These are phyloP conservation scores for Pistacia vera DNA, from an alignment of 345 rosid species.

Conservation along the genomic window DNA sequence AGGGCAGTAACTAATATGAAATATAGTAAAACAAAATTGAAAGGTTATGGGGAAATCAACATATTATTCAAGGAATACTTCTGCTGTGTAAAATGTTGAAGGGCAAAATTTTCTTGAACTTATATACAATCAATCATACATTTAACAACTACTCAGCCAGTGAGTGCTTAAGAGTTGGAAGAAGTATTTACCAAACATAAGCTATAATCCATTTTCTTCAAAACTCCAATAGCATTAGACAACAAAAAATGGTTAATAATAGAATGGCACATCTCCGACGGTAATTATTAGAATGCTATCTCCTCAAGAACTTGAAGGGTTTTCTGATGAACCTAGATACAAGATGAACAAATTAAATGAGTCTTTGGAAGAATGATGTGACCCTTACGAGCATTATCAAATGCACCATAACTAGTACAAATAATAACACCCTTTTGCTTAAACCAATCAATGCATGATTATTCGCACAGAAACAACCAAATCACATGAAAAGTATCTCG, in stretches of 20 bases:
- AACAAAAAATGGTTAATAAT: not conserved
- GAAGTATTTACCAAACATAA: not conserved
- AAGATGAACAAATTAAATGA: slow-evolving; percentile 16
- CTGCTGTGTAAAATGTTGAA: no score
- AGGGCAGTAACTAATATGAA: no score
- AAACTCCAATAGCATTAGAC: not conserved
- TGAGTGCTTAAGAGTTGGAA: not conserved
- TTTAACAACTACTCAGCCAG: not conserved
- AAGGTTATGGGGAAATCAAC: not conserved
- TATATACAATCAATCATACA: no score
- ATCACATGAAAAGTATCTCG: not conserved
- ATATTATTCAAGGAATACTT: not conserved
- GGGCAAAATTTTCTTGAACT: no score
- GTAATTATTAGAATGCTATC: slow-evolving; percentile 62
- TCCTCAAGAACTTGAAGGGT: slow-evolving; percentile 85
- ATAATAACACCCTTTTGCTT: not conserved
- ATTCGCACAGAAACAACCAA: not conserved
- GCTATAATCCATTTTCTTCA: slow-evolving; percentile 4
- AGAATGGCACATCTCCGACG: slow-evolving; percentile 11
- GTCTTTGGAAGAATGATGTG: not conserved
- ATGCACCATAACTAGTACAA: not conserved
- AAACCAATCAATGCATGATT: not conserved
- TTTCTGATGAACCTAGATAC: slow-evolving; percentile 77
- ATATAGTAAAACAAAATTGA: no score
- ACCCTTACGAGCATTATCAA: not conserved